phyloP scores from a whole-genome alignment of 345 rosid species.

The Moricandia arvensis region DNA sequence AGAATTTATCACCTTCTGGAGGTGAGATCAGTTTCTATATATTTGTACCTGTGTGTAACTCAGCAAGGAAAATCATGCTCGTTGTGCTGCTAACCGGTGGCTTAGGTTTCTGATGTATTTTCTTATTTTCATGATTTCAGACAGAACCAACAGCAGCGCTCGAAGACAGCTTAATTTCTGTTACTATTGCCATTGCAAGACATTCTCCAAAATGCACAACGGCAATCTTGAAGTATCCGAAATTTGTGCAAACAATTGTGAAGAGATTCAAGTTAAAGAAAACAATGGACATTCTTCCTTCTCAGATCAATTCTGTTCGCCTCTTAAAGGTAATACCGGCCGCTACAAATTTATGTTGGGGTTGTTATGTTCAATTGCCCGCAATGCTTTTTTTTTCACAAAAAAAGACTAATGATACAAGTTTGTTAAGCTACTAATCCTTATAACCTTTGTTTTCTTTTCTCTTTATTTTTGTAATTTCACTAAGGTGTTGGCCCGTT shows the following conservation, averaged over 20 bases:
- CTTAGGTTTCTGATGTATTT: slow-evolving; percentile 4
- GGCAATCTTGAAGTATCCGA: slow-evolving; percentile 71
- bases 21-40: slow-evolving; percentile 45
- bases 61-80: slow-evolving; percentile 2
- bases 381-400: background rate
- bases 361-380: slow-evolving; percentile 13
- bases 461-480: slow-evolving; percentile 16
- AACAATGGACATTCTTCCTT: slow-evolving; percentile 44
- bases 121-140: slow-evolving; percentile 47
- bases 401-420: slow-evolving; percentile 2
- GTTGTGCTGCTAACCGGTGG: slow-evolving; percentile 11
- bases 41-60: slow-evolving; percentile 8
- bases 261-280: slow-evolving; percentile 51
- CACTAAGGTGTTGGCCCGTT: slow-evolving; percentile 65
- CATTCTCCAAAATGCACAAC: slow-evolving; percentile 76
- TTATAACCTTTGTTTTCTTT: slow-evolving; percentile 16
- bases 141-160: slow-evolving; percentile 48
- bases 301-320: slow-evolving; percentile 60
- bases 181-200: slow-evolving; percentile 74
- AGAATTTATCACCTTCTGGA: slow-evolving; percentile 69
- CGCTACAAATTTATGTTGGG: background rate
- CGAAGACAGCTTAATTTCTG: slow-evolving; percentile 62
- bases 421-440: background rate
- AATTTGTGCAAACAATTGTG: slow-evolving; percentile 62
- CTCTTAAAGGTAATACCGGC: slow-evolving; percentile 61